A percentile compares a stretch with the other conserved stretches of the same genome.
Conservation (phyloP, 1,284 basidiomycete genomes). For the Bondarzewia mesenterica region DNA sequence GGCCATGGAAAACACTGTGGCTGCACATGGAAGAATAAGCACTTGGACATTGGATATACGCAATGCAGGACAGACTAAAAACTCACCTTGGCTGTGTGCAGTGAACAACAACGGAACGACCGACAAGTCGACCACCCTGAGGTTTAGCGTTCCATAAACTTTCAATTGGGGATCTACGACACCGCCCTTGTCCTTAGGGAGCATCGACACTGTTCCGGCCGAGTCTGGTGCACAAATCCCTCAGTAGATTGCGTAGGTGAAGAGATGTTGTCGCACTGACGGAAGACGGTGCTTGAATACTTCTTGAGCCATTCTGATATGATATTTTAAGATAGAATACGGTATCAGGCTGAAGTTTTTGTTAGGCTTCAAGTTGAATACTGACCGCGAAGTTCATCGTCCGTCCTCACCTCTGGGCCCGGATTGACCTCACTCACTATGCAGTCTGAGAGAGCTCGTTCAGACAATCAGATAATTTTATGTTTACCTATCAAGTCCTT, state of each 20-base stretch:
- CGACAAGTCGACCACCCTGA: conserved; percentile 25
- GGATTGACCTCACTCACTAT: conserved; percentile 15
- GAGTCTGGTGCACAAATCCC: conserved; percentile 13
- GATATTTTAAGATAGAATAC: too few species aligned
- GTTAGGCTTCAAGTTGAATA: too few species aligned
- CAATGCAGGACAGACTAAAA: neutral
- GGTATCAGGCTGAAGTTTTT: too few species aligned
- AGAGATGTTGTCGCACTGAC: neutral
- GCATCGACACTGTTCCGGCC: conserved; percentile 37
- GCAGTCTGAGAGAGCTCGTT: too few species aligned
- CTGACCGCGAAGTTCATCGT: conserved; percentile 15
- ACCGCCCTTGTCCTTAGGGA: conserved; percentile 43
- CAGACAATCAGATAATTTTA: too few species aligned
- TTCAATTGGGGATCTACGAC: conserved; percentile 45
- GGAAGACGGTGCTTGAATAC: neutral
- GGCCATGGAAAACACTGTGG: conserved; percentile 3
- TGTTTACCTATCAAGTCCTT: too few species aligned
- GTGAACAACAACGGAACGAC: conserved; percentile 16
- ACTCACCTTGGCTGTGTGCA: conserved; percentile 12
- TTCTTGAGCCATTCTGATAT: conserved; percentile 12
- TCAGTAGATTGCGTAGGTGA: neutral
- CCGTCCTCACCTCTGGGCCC: conserved; percentile 12
- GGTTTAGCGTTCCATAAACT: conserved; percentile 31
- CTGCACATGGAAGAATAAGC: neutral
- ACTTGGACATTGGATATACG: neutral